phyloP scores from a whole-genome alignment of 2,329 filamentous ascomycete species.

The Coniochaeta pulveracea region DNA sequence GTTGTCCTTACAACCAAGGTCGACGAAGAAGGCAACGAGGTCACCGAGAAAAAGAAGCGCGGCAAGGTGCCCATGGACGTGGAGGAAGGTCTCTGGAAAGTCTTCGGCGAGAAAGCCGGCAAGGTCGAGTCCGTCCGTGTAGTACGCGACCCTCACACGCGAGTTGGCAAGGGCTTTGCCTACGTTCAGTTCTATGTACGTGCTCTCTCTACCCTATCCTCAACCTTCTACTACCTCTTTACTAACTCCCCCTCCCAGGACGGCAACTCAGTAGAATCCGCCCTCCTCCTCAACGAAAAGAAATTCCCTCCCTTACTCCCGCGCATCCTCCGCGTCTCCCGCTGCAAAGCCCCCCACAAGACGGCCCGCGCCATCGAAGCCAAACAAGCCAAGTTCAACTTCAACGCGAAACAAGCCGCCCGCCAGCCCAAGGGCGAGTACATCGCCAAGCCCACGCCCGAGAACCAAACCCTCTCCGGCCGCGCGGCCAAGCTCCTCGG shows the following conservation, averaged over 20 bases:
- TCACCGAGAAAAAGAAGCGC: constrained; percentile 48
- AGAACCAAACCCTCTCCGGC: constrained; percentile 61
- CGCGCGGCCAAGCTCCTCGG: constrained; percentile 66
- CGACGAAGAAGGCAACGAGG: constrained; percentile 55
- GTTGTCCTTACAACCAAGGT: constrained; percentile 54
- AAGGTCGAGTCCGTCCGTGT: constrained; percentile 90
- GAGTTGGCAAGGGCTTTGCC: constrained; percentile 92
- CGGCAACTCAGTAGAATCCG: constrained; percentile 79
- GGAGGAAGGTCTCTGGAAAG: constrained; percentile 85
- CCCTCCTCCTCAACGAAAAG: constrained; percentile 78
- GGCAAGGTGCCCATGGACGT: constrained; percentile 70
- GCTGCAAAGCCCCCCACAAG: constrained; percentile 66
- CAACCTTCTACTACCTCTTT: background rate
- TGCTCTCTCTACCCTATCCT: constrained; percentile 5
- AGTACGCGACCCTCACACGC: constrained; percentile 76
- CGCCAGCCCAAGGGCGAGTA: constrained; percentile 35
- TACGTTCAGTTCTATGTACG: constrained; percentile 86
- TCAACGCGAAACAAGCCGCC: constrained; percentile 18
- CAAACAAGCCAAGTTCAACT: constrained; percentile 29
- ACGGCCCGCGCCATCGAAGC: constrained; percentile 42
- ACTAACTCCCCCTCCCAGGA: too few relatives aligned
- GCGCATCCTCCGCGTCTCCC: constrained; percentile 70
- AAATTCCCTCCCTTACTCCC: constrained; percentile 93
- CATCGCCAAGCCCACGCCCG: constrained; percentile 57
- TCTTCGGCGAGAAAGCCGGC: constrained; percentile 61